Evolutionary conservation across 2,329 filamentous ascomycete species (phyloP).

Genomic region (Lasiodiplodia theobromae): DNA sequence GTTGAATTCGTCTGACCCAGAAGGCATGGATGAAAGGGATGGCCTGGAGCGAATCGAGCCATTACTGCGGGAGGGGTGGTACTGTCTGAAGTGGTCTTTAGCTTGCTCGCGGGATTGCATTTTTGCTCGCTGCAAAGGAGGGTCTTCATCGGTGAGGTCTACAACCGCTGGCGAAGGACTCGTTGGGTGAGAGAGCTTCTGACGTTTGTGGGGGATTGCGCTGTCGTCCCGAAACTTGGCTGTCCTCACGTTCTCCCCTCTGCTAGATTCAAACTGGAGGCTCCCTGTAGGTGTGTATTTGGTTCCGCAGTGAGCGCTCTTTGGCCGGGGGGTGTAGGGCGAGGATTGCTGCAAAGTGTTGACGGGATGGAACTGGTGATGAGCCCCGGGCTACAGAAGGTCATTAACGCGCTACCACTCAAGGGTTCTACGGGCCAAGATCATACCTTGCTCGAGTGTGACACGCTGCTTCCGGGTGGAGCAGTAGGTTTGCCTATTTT

Average conservation of each 20-base stretch:
- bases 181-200: not conserved
- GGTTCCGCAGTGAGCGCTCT: not conserved
- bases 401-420: not conserved
- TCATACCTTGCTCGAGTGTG: slow-evolving; percentile 2
- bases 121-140: not conserved
- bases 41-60: not conserved
- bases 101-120: not conserved
- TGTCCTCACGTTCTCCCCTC: not conserved
- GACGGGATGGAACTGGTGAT: not conserved
- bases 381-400: not conserved
- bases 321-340: not conserved
- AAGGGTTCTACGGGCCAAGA: not conserved
- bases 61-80: not conserved
- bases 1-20: not conserved
- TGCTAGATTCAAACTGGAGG: not conserved
- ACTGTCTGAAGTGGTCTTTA: not conserved
- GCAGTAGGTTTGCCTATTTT: not conserved
- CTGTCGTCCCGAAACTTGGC: not conserved
- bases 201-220: not conserved
- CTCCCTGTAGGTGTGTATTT: not conserved
- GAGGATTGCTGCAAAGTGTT: slow-evolving; percentile 1
- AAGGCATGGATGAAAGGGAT: not conserved
- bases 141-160: slow-evolving; percentile 8
- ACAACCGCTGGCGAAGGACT: not conserved
- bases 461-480: not conserved